phyloP scores from a whole-genome alignment of 2,329 filamentous ascomycete genomes.

The Venturia aucupariae region DNA sequence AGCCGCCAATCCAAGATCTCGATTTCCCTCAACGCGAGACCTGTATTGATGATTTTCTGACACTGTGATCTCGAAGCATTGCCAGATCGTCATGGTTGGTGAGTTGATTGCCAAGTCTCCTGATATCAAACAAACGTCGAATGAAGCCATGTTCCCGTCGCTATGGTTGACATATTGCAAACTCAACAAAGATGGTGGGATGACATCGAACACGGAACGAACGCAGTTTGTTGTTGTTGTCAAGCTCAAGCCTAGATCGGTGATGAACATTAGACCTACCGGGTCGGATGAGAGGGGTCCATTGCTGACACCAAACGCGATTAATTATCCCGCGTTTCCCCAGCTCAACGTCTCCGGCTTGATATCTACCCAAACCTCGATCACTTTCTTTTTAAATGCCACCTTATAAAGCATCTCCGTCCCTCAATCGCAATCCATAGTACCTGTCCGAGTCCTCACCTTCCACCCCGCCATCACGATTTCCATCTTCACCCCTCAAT shows the following conservation, averaged over 20 bases:
- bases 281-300: not conserved
- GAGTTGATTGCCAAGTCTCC: too few species aligned
- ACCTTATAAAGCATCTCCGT: too few species aligned
- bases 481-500: not conserved
- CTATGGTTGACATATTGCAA: too few species aligned
- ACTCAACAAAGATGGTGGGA: too few species aligned
- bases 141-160: too few species aligned
- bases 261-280: not conserved
- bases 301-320: not conserved
- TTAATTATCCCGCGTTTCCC: not conserved
- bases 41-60: too few species aligned
- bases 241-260: not conserved
- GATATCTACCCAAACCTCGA: not conserved
- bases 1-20: too few species aligned
- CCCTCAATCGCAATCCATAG: not conserved
- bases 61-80: too few species aligned
- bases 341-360: not conserved
- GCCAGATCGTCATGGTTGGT: too few species aligned
- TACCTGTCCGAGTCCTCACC: not conserved
- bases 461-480: not conserved
- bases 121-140: too few species aligned
- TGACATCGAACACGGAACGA: too few species aligned
- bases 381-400: not conserved
- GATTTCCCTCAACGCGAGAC: too few species aligned
- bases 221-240: not conserved